Evolutionary conservation across 2,329 filamentous ascomycete species (phyloP).

Genomic region (Fusarium chaquense): DNA sequence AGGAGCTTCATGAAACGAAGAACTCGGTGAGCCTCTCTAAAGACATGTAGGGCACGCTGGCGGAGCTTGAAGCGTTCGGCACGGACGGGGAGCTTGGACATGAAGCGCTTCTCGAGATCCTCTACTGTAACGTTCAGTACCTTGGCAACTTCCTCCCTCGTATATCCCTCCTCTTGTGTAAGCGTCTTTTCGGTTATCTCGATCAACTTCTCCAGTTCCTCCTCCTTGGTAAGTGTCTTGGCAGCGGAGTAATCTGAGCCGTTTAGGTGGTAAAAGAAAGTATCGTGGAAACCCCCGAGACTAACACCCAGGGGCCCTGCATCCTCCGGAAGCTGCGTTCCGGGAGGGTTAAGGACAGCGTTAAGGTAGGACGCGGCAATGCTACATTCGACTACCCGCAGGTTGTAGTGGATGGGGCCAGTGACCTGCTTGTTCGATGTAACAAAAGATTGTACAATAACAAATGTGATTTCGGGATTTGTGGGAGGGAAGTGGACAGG

Average conservation of each 20-base stretch:
- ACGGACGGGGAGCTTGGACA: conserved; percentile 88
- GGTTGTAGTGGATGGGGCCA: conserved; percentile 93
- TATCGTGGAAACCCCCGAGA: conserved; percentile 87
- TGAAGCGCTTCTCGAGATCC: conserved; percentile 81
- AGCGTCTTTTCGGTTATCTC: conserved; percentile 77
- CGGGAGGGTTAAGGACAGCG: conserved; percentile 66
- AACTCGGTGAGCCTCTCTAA: conserved; percentile 88
- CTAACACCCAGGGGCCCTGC: conserved; percentile 85
- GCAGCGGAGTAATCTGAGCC: conserved; percentile 56
- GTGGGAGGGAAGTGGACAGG: conserved; percentile 87
- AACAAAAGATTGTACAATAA: conserved; percentile 95
- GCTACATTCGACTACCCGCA: conserved; percentile 95
- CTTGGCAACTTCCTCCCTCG: conserved; percentile 82
- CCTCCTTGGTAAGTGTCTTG: conserved; percentile 61
- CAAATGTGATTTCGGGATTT: conserved; percentile 85
- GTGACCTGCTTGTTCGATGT: conserved; percentile 95
- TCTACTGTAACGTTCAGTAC: conserved; percentile 76
- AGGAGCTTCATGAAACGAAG: conserved; percentile 84
- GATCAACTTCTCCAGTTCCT: conserved; percentile 81
- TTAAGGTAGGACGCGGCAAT: conserved; percentile 81
- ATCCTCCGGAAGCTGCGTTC: conserved; percentile 77
- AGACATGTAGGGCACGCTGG: conserved; percentile 91
- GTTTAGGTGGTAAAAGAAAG: conserved; percentile 72
- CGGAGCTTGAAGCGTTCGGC: conserved; percentile 88
- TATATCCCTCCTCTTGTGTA: conserved; percentile 84